Evolutionary conservation across 345 rosid species (phyloP), one percentile per base, ranked within the genome.

Genomic region (Draba incana): DNA sequence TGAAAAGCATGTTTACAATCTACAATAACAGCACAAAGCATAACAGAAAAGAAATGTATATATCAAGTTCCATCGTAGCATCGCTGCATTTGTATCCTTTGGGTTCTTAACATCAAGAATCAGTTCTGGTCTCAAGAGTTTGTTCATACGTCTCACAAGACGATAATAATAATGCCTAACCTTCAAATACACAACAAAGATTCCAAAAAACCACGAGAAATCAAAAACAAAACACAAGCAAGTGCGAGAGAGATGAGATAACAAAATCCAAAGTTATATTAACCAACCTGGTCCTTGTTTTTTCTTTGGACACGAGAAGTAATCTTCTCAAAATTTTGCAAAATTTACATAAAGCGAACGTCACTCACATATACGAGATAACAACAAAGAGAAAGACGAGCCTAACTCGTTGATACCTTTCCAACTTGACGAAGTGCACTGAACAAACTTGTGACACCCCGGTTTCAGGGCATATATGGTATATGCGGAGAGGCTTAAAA

Each of bases 151-250:
- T 84, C 97, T 83, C 65, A 95, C 98, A 14, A 95, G 85, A 51
- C 96, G 96, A 80, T 95, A 95, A 67, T 95, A 95, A 79, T 95
- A 95, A 82, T 95, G 99, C 35, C 99, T 80, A 76, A 92, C 99
- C 99, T 94, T 85, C n/a, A 76, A 80, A 73, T 52, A 20, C 38
- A 66, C 9, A 59, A 37, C 12, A 62, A 20, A 52, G n/a, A 47
- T 20, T 15, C 64, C 38, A 61, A 12, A 45, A 27, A 28, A 20
- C 28, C 46, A 60, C 61, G 8, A 67, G 63, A 61, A 61, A 53
- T 10, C 16, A 33, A 65, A 69, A 66, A 57, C 46, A 37, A 57
- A 57, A 75, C 42, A 59, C 51, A 15, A 31, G 10, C 13, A 68
- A 41, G 25, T 13, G 3, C 10, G 1, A 55, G 52, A 15, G 45